Evolutionary conservation across 352 stramenopile genomes (phyloP), one percentile per base, ranked within the genome.

Genomic region (Phytophthora litchii): DNA sequence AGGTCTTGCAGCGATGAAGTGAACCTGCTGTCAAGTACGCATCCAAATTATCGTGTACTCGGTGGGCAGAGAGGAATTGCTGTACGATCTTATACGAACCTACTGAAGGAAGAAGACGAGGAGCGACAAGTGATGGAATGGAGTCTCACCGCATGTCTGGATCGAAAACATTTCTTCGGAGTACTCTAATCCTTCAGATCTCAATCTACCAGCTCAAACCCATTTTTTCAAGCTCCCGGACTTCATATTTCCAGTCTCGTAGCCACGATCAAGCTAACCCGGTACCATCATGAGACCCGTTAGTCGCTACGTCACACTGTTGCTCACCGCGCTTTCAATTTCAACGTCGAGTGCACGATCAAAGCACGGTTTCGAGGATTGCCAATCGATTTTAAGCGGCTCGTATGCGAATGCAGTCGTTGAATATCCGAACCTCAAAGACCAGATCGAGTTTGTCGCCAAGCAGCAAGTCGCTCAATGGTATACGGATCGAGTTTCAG

Each of bases 401-500:
- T 80, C 72, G 16, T 80, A 78, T 25, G 9, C 47, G 2, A 31
- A 34, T 32, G 70, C 70, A 4, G 41, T 76, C 13, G 19, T 36
- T 6, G 23, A 58, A 6, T 80, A 78, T 43, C 74, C 70, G 36
- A 48, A 70, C 29, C 48, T 83, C 23, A 79, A 83, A 45, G 23
- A 57, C 10, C 57, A 72, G 16, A 66, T 83, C 44, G 69, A 72
- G 36, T 40, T 58, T 9, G 55, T 80, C 23, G 66, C 68, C 1
- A 54, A 53, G 37, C 63, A 76, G 19, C 60, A 64, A 34, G 59
- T 81, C 37, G 78, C 76, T 14, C 69, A 70, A 46, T 88, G 78
- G 78, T 88, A 79, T 50, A 80, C 74, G 1, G 78, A 88, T 54
- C 74, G 74, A 13, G 54, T 70, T 21, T 47, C 54, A 4, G 60